phyloP scores from a whole-genome alignment of 257 asterid genomes.

The Vinca minor region DNA sequence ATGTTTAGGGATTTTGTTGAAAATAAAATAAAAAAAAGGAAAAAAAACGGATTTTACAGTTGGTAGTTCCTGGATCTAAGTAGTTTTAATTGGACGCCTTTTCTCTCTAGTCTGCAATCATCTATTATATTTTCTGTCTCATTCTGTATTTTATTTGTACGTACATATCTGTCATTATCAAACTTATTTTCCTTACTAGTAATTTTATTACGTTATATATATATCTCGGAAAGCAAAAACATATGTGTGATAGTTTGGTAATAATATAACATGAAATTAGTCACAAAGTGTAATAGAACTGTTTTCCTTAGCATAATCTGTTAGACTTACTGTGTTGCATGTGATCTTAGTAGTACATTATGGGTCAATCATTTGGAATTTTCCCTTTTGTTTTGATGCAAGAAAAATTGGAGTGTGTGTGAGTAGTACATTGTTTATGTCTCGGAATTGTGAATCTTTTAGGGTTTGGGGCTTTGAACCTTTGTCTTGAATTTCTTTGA shows the following conservation, averaged over 20 bases:
- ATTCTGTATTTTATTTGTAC: constrained; percentile 1
- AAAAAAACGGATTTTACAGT: not conserved
- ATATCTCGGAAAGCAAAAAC: no score
- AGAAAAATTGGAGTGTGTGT: not conserved
- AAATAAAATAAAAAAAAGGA: not conserved
- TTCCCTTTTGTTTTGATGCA: constrained; percentile 13
- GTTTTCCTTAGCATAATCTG: no score
- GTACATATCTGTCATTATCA: no score
- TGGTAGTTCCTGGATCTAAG: constrained; percentile 23
- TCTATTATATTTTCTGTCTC: constrained; percentile 14
- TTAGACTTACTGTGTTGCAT: constrained; percentile 16
- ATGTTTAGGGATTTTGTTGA: not conserved
- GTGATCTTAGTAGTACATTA: constrained; percentile 21
- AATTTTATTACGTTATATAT: no score
- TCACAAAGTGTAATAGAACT: no score
- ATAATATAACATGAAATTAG: no score
- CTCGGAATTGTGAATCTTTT: constrained; percentile 5
- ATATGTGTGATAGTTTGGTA: no score
- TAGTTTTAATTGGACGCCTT: no score
- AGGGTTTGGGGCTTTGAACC: not conserved
- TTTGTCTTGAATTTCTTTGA: no score
- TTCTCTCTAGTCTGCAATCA: constrained; percentile 20
- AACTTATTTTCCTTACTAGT: no score
- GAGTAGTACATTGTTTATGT: not conserved
- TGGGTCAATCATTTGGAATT: no score